These are phyloP conservation scores for Pseudozyma sp. DNA, from an alignment of 1,284 basidiomycete genomes.

Conservation along the genomic window DNA sequence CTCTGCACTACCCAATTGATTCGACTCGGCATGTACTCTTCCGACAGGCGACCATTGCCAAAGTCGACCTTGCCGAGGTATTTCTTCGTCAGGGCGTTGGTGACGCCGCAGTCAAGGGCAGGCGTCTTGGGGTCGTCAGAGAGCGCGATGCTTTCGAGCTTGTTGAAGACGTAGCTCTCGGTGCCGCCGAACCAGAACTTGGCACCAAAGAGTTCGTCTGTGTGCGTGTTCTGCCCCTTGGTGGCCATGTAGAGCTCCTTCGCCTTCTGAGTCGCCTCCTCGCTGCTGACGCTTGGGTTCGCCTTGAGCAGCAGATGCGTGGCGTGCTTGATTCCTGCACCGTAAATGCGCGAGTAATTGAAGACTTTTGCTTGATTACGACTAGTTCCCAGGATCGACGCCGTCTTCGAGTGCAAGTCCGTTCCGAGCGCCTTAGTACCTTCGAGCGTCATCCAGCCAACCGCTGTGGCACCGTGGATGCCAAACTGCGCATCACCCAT, in stretches of 20 bases:
- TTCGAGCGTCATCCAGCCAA: constrained; percentile 99
- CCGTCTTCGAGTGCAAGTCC: constrained; percentile 97
- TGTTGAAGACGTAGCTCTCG: constrained; percentile 99
- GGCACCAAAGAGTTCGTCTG: constrained; percentile 67
- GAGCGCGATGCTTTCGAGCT: constrained; percentile 92
- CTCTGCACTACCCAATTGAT: constrained; percentile 99
- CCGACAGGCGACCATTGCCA: constrained; percentile 74
- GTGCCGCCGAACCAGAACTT: constrained; percentile 98
- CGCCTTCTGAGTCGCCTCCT: constrained; percentile 83
- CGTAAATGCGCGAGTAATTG: constrained; percentile 99
- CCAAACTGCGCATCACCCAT: constrained; percentile 99
- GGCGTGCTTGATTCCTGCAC: constrained; percentile 95
- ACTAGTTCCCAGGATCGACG: constrained; percentile 89
- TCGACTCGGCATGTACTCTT: constrained; percentile 92
- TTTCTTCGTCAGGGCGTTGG: constrained; percentile 87
- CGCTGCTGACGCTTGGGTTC: constrained; percentile 81
- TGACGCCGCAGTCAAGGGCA: constrained; percentile 92
- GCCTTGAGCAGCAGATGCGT: constrained; percentile 88
- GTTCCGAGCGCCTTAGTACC: constrained; percentile 97
- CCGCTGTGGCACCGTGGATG: constrained; percentile 92
- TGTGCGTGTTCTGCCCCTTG: constrained; percentile 76
- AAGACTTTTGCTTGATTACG: constrained; percentile 98
- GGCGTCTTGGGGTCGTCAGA: constrained; percentile 90
- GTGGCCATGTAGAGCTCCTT: constrained; percentile 90
- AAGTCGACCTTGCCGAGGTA: constrained; percentile 75